Percentiles rank a stretch among this genome's conserved stretches.
These are phyloP conservation scores for Schwanniomyces etchellsii DNA, from an alignment of 1,139 yeast species.

Conservation along the genomic window DNA sequence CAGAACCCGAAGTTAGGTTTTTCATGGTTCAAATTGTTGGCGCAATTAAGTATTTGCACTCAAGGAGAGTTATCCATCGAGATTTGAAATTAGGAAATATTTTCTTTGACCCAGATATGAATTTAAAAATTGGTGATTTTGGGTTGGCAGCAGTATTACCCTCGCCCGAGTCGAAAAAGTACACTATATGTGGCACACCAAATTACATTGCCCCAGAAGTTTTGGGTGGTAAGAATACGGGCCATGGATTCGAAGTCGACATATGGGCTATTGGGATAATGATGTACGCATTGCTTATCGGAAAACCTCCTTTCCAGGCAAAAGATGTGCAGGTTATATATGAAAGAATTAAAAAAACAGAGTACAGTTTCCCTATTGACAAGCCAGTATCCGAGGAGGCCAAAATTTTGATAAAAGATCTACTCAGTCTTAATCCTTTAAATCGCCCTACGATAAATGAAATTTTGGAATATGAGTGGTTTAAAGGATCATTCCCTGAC, in stretches of 20 bases:
- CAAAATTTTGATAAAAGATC: slow-evolving; percentile 58
- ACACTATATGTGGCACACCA: slow-evolving; percentile 96
- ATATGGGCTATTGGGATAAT: slow-evolving; percentile 97
- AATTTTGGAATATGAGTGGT: slow-evolving; percentile 78
- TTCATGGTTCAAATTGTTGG: slow-evolving; percentile 93
- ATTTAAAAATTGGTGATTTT: slow-evolving; percentile 91
- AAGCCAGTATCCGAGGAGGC: slow-evolving; percentile 69
- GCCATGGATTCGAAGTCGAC: slow-evolving; percentile 92
- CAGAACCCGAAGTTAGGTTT: slow-evolving; percentile 88
- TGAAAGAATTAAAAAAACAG: slow-evolving; percentile 82
- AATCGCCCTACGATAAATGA: slow-evolving; percentile 78
- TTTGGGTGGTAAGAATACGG: slow-evolving; percentile 77
- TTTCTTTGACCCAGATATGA: slow-evolving; percentile 88
- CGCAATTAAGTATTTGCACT: slow-evolving; percentile 87
- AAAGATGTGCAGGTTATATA: slow-evolving; percentile 91
- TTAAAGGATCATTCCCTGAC: slow-evolving; percentile 80
- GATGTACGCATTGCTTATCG: slow-evolving; percentile 84
- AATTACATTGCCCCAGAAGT: slow-evolving; percentile 98
- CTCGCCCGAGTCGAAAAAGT: slow-evolving; percentile 63
- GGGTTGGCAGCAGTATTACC: slow-evolving; percentile 90
- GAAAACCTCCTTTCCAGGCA: slow-evolving; percentile 97
- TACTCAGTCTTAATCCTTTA: slow-evolving; percentile 73
- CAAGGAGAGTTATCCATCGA: slow-evolving; percentile 90
- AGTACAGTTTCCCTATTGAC: slow-evolving; percentile 75
- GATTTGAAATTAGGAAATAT: slow-evolving; percentile 93